Evolutionary conservation across 768 basidiomycete species (phyloP).

Genomic region (Rhodotorula taiwanensis): DNA sequence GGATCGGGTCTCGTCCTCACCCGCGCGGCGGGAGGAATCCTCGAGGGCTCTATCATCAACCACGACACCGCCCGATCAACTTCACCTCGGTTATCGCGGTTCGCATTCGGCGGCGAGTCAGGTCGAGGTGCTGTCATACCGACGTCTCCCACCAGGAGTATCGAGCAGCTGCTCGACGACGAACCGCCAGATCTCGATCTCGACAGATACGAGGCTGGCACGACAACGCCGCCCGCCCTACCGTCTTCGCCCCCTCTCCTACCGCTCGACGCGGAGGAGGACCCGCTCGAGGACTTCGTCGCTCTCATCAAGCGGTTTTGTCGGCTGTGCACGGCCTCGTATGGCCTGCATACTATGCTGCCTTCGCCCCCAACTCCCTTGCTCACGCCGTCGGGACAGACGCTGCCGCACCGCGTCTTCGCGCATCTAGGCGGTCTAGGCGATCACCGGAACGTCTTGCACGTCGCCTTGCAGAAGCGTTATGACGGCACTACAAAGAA

Average conservation of each 20-base stretch:
- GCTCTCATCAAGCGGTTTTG: constrained; percentile 18
- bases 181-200: constrained; percentile 13
- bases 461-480: constrained; percentile 25
- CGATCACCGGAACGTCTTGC: constrained; percentile 25
- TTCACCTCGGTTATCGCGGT: too few relatives aligned
- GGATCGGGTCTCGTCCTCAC: constrained; percentile 24
- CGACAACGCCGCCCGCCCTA: neutral
- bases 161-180: constrained; percentile 2
- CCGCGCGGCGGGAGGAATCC: neutral
- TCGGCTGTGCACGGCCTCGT: constrained; percentile 29
- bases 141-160: neutral
- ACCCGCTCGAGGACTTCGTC: constrained; percentile 3
- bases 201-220: neutral
- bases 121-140: neutral
- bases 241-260: neutral
- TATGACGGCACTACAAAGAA: neutral
- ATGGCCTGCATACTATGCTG: constrained; percentile 30
- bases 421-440: constrained; percentile 30
- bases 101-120: too few relatives aligned
- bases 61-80: neutral
- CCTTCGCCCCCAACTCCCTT: constrained; percentile 20
- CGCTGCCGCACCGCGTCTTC: constrained; percentile 24
- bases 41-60: constrained; percentile 21
- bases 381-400: constrained; percentile 24
- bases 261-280: neutral